phyloP scores from a whole-genome alignment of 2,329 filamentous ascomycete genomes.

The Gremmenia infestans region DNA sequence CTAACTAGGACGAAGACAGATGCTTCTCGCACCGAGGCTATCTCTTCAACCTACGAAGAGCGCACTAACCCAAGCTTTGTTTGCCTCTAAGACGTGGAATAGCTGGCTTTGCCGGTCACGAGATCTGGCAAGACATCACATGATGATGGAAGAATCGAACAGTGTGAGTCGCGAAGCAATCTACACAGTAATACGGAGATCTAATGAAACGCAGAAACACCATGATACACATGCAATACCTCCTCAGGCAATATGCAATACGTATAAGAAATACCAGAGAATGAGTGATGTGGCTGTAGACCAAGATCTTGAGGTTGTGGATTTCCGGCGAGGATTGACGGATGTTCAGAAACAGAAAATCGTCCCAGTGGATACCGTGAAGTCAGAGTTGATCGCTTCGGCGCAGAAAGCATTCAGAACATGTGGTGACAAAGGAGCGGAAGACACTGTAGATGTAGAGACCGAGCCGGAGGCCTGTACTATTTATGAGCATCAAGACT shows the following conservation, averaged over 20 bases:
- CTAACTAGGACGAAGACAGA: not conserved
- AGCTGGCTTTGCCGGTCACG: not conserved
- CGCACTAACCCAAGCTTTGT: too few relatives aligned
- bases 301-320: conserved; percentile 26
- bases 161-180: conserved; percentile 1
- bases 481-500: conserved; percentile 29
- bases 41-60: not conserved
- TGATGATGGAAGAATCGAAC: conserved; percentile 11
- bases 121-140: conserved; percentile 5
- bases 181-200: not conserved
- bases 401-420: conserved; percentile 19
- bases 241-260: conserved; percentile 29
- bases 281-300: conserved; percentile 24
- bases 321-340: conserved; percentile 28
- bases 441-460: not conserved
- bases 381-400: conserved; percentile 20
- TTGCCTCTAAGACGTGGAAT: not conserved
- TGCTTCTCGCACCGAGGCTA: not conserved
- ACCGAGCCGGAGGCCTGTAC: conserved; percentile 18
- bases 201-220: conserved; percentile 9
- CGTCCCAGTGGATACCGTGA: conserved; percentile 18
- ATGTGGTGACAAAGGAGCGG: not conserved
- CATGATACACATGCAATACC: conserved; percentile 32
- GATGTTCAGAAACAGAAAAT: conserved; percentile 23
- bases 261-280: conserved; percentile 31